A percentile compares a stretch with the other conserved stretches of the same genome.
phyloP scores from a whole-genome alignment of 495 filamentous ascomycete species.

The Daldinia childiae region DNA sequence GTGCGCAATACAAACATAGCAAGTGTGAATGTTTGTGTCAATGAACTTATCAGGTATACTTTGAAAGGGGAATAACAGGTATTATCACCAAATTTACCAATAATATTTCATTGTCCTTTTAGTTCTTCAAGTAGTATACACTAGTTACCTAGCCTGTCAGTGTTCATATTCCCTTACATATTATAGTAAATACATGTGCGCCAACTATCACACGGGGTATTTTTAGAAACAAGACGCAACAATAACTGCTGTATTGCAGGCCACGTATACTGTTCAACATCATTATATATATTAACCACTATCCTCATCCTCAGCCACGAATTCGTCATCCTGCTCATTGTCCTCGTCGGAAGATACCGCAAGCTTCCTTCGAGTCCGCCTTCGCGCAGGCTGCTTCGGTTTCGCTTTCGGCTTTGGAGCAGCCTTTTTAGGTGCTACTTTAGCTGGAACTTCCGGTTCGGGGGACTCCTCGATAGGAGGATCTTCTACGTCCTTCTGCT shows the following conservation, averaged over 20 bases:
- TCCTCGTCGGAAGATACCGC: constrained; percentile 40
- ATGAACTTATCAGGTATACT: no score
- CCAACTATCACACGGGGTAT: not conserved
- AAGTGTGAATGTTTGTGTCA: no score
- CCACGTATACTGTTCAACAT: not conserved
- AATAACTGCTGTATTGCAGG: not conserved
- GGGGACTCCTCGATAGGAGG: constrained; percentile 6
- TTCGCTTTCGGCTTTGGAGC: constrained; percentile 42
- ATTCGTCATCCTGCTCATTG: constrained; percentile 29
- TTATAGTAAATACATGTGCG: not conserved
- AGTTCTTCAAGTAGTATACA: not conserved
- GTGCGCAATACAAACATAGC: no score
- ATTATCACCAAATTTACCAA: no score
- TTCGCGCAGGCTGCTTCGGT: constrained; percentile 37
- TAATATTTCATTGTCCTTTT: not conserved
- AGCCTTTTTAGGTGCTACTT: constrained; percentile 30
- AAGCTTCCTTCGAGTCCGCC: constrained; percentile 39
- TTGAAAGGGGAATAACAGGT: no score
- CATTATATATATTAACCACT: constrained; percentile 21
- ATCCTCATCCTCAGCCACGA: constrained; percentile 27
- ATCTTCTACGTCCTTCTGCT: constrained; percentile 14
- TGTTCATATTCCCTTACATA: not conserved
- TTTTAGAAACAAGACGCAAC: not conserved
- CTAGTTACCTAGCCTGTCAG: no score
- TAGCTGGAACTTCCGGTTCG: constrained; percentile 21